Percentiles rank a stretch among this genome's conserved stretches.
phyloP scores from a whole-genome alignment of 1,284 basidiomycete genomes.

The Phylloboletellus chloephorus region DNA sequence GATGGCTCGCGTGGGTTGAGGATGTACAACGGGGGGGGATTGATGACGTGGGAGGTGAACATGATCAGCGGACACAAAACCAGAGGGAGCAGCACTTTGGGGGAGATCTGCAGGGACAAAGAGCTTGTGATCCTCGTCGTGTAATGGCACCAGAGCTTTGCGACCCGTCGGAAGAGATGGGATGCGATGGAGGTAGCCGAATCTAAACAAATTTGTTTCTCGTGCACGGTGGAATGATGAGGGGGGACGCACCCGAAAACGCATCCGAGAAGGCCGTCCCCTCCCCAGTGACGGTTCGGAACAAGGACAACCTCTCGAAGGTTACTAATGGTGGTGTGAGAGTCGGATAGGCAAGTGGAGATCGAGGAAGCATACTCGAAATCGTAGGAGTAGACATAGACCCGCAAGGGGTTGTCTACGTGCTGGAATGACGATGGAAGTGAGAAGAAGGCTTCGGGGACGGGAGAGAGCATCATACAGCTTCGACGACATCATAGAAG shows the following conservation, averaged over 20 bases:
- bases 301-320: conserved; percentile 88
- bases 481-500: conserved; percentile 95
- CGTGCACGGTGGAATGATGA: conserved; percentile 4
- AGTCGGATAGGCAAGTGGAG: background rate
- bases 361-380: conserved; percentile 72
- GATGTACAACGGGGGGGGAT: conserved; percentile 26
- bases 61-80: conserved; percentile 7
- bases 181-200: conserved; percentile 86
- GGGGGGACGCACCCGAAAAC: conserved; percentile 74
- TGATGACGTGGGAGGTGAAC: conserved; percentile 10
- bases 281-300: conserved; percentile 94
- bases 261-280: conserved; percentile 89
- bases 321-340: conserved; percentile 49
- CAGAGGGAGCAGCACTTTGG: conserved; percentile 11
- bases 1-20: conserved; percentile 26
- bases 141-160: conserved; percentile 49
- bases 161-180: conserved; percentile 59
- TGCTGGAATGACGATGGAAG: conserved; percentile 48
- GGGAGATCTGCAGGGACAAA: conserved; percentile 67
- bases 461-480: conserved; percentile 45
- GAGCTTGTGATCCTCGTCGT: conserved; percentile 55
- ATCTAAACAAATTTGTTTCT: conserved; percentile 37
- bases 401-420: conserved; percentile 84
- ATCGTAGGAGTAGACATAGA: conserved; percentile 96
- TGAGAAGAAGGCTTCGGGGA: conserved; percentile 12